A percentile compares a stretch with the other conserved stretches of the same genome.
phyloP scores from a whole-genome alignment of 1,284 basidiomycete genomes.

The Hymenochaete sp. region DNA sequence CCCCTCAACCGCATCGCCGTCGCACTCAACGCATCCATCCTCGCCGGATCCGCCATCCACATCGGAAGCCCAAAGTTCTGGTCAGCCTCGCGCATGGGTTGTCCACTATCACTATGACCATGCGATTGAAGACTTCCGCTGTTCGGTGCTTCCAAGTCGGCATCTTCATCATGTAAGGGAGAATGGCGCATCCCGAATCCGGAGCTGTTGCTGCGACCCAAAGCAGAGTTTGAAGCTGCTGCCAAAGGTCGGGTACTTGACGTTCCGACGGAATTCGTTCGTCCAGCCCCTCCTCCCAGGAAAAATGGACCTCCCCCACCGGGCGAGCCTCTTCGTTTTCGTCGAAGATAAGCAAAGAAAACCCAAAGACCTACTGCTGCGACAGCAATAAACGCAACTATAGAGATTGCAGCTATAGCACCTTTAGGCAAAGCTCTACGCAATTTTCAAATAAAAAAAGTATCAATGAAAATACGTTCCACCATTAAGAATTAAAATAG shows the following conservation, averaged over 20 bases:
- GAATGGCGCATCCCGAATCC: slow-evolving; percentile 6
- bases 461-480: neutral
- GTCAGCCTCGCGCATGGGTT: neutral
- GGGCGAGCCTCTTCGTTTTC: slow-evolving; percentile 4
- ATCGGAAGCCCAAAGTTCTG: neutral
- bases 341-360: slow-evolving; percentile 9
- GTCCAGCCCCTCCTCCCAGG: neutral
- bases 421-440: slow-evolving; percentile 7
- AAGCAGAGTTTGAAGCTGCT: neutral
- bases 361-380: slow-evolving; percentile 7
- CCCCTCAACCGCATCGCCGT: slow-evolving; percentile 3
- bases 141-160: neutral
- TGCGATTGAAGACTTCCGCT: neutral
- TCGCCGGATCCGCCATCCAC: neutral
- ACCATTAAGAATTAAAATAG: neutral
- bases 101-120: no score
- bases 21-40: neutral
- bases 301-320: neutral
- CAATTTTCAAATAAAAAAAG: no score
- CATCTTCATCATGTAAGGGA: slow-evolving; percentile 14
- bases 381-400: slow-evolving; percentile 6
- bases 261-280: neutral
- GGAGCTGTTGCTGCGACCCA: slow-evolving; percentile 8
- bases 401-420: slow-evolving; percentile 9
- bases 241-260: slow-evolving; percentile 3